phyloP scores from a whole-genome alignment of 495 filamentous ascomycete genomes.

The Talaromyces trachyspermus region DNA sequence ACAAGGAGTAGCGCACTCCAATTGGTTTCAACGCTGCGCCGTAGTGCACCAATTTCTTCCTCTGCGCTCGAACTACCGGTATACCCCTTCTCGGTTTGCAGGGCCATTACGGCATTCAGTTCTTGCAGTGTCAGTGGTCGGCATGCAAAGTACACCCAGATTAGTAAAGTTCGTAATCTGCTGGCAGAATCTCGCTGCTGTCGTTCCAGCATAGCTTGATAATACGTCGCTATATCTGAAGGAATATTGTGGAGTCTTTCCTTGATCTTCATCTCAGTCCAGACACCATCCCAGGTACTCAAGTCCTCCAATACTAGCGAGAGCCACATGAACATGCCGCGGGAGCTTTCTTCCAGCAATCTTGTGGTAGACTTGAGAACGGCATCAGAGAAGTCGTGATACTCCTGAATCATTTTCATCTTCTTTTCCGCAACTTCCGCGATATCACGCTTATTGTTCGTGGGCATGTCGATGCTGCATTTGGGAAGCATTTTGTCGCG shows the following conservation, averaged over 20 bases:
- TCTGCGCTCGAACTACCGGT: background rate
- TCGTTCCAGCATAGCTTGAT: constrained; percentile 1
- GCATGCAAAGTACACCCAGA: constrained; percentile 4
- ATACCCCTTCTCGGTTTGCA: constrained; percentile 2
- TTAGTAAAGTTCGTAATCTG: background rate
- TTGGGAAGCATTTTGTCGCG: constrained; percentile 3
- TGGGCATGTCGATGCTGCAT: constrained; percentile 1
- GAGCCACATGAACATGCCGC: constrained; percentile 7
- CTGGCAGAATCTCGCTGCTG: constrained; percentile 3
- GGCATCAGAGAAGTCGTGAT: background rate
- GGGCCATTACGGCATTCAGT: background rate
- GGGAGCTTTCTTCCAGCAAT: background rate
- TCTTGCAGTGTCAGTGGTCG: constrained; percentile 4
- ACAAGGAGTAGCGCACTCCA: constrained; percentile 3
- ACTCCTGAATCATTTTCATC: constrained; percentile 3
- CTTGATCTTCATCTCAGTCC: constrained; percentile 1
- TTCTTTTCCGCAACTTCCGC: background rate
- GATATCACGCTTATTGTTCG: constrained; percentile 4
- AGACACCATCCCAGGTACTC: constrained; percentile 4
- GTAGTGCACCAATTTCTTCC: constrained; percentile 2
- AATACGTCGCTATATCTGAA: background rate
- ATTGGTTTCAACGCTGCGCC: background rate
- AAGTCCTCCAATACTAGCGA: constrained; percentile 4
- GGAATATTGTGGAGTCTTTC: constrained; percentile 6
- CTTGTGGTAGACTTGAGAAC: constrained; percentile 1